Percentiles rank a stretch among this genome's conserved stretches.
Evolutionary conservation across 2,329 filamentous ascomycete species (phyloP).

Genomic region (Sordariomycetes sp.): DNA sequence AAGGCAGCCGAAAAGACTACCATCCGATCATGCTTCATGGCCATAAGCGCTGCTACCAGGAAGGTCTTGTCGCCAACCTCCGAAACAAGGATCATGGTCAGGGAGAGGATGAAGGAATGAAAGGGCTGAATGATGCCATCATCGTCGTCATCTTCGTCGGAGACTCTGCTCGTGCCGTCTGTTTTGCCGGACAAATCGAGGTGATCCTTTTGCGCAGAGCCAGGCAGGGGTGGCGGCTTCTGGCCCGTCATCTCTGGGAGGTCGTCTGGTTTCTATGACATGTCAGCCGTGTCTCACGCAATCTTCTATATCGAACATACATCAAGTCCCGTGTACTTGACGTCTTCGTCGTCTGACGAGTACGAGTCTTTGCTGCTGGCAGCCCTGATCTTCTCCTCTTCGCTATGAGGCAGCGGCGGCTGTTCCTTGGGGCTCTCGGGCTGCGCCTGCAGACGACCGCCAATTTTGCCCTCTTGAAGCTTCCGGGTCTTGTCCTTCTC

Average conservation of each 20-base stretch:
- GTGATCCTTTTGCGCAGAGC: conserved; percentile 56
- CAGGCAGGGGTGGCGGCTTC: conserved; percentile 59
- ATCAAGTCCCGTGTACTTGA: conserved; percentile 26
- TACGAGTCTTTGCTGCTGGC: conserved; percentile 27
- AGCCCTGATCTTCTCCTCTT: conserved; percentile 57
- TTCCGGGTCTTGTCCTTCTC: conserved; percentile 75
- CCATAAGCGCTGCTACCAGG: conserved; percentile 93
- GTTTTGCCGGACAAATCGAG: conserved; percentile 34
- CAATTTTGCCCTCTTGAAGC: conserved; percentile 55
- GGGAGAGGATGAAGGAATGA: conserved; percentile 84
- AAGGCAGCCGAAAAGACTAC: conserved; percentile 96
- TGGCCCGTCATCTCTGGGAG: conserved; percentile 73
- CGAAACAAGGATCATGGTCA: conserved; percentile 96
- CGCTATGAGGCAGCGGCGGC: conserved; percentile 71
- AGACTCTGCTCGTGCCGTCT: neutral
- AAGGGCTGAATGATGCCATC: conserved; percentile 65
- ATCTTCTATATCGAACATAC: conserved; percentile 11
- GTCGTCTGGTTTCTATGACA: conserved; percentile 63
- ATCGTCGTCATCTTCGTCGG: conserved; percentile 19
- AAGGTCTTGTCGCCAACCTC: conserved; percentile 99
- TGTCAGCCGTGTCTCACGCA: neutral
- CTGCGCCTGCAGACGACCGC: conserved; percentile 59
- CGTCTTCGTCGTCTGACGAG: conserved; percentile 29
- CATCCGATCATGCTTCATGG: conserved; percentile 92
- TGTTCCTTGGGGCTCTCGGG: conserved; percentile 81